Conservation (phyloP, 2,329 filamentous ascomycete species). For the Malbranchea cinnamomea region DNA sequence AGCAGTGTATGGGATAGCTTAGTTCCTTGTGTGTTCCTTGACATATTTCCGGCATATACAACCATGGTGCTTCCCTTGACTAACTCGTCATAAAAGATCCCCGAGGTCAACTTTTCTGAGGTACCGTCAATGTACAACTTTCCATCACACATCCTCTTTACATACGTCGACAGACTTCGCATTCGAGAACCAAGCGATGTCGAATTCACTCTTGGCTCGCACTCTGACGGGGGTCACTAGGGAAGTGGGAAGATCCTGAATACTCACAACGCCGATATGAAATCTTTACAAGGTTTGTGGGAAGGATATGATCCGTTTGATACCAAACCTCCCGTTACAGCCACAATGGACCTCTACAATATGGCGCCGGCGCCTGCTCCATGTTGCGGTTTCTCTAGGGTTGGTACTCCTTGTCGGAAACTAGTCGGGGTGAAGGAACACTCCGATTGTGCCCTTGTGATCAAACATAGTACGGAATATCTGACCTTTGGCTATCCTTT, state of each 20-base stretch:
- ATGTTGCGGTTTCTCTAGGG: conserved; percentile 85
- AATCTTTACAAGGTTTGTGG: conserved; percentile 61
- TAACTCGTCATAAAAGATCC: not conserved
- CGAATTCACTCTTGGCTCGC: conserved; percentile 56
- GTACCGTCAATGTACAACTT: conserved; percentile 29
- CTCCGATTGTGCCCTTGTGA: conserved; percentile 66
- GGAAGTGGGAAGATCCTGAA: conserved; percentile 57
- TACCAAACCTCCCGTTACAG: conserved; percentile 50
- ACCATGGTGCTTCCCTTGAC: not conserved
- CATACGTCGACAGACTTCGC: conserved; percentile 57
- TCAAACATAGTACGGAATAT: conserved; percentile 64
- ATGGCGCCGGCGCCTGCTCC: conserved; percentile 63
- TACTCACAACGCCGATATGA: conserved; percentile 61
- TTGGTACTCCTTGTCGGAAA: conserved; percentile 68
- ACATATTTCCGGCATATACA: not conserved
- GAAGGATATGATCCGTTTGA: conserved; percentile 76
- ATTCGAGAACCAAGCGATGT: conserved; percentile 58
- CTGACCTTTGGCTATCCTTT: conserved; percentile 71
- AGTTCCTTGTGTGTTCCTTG: not conserved
- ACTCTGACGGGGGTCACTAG: conserved; percentile 61
- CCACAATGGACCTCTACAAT: conserved; percentile 61
- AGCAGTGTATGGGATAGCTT: conserved; percentile 20
- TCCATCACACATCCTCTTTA: conserved; percentile 45
- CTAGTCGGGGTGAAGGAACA: conserved; percentile 60
- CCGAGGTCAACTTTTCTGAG: conserved; percentile 10